A percentile compares a stretch with the other conserved stretches of the same genome.
These are phyloP conservation scores for Suillus fuscotomentosus DNA, from an alignment of 768 basidiomycete species.

Conservation along the genomic window DNA sequence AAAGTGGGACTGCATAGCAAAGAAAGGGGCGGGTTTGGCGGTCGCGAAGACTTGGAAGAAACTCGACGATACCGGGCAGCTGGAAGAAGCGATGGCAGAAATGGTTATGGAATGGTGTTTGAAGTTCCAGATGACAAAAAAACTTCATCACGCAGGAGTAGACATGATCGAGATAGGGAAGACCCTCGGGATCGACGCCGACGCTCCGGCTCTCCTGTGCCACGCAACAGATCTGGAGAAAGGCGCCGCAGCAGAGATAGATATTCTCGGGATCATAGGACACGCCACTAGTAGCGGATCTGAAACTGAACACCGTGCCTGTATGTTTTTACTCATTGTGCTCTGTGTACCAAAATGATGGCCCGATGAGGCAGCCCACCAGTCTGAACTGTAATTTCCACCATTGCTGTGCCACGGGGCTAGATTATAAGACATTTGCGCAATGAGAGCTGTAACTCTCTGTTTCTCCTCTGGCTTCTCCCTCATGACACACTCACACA, in stretches of 20 bases:
- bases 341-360: slow-evolving; percentile 5
- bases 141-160: slow-evolving; percentile 38
- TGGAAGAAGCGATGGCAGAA: slow-evolving; percentile 28
- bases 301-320: slow-evolving; percentile 16
- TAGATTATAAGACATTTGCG: neutral
- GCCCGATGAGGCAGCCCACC: neutral
- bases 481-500: slow-evolving; percentile 27
- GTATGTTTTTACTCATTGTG: slow-evolving; percentile 17
- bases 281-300: slow-evolving; percentile 19
- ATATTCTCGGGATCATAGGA: slow-evolving; percentile 38
- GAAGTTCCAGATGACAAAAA: slow-evolving; percentile 53
- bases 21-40: slow-evolving; percentile 54
- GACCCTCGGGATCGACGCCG: slow-evolving; percentile 22
- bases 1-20: slow-evolving; percentile 43
- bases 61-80: slow-evolving; percentile 62
- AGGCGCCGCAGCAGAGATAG: slow-evolving; percentile 31
- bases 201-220: slow-evolving; percentile 23
- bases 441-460: slow-evolving; percentile 12
- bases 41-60: slow-evolving; percentile 71
- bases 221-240: slow-evolving; percentile 21
- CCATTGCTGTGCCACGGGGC: neutral
- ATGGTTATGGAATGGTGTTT: slow-evolving; percentile 78
- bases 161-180: slow-evolving; percentile 44
- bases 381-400: neutral
- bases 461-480: slow-evolving; percentile 8